Evolutionary conservation across 345 rosid genomes (phyloP).

Genomic region (Rhodamnia argentea): DNA sequence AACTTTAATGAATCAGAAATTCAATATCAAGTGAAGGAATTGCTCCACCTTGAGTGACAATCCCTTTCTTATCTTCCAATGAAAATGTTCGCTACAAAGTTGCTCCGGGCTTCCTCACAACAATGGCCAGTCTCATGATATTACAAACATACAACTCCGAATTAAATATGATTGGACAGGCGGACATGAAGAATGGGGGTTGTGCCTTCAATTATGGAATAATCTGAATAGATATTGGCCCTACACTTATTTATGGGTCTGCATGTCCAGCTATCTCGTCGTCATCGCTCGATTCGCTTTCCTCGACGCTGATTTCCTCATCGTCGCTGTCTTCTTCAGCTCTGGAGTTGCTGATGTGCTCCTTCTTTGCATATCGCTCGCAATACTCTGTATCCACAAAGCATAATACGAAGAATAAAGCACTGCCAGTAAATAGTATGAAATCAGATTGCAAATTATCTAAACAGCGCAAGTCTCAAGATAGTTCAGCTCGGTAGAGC

Average conservation of each 20-base stretch:
- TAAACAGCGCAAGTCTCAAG: not conserved
- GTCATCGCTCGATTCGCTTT: conserved; percentile 34
- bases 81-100: not conserved
- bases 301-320: conserved; percentile 35
- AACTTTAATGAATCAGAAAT: not conserved
- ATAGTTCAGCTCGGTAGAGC: not conserved
- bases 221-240: not conserved
- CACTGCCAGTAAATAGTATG: not conserved
- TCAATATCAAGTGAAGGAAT: not conserved
- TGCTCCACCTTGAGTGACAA: not conserved
- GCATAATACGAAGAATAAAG: not conserved
- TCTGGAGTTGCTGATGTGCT: conserved; percentile 18
- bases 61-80: not conserved
- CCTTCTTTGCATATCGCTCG: conserved; percentile 51
- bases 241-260: conserved; percentile 23
- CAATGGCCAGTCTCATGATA: not conserved
- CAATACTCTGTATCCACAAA: conserved; percentile 36
- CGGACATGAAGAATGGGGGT: not conserved
- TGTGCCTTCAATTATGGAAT: not conserved
- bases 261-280: conserved; percentile 56
- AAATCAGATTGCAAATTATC: not conserved
- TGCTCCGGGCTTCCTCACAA: not conserved
- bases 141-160: not conserved
- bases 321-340: conserved; percentile 28
- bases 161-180: not conserved